Conservation (phyloP, 2,329 filamentous ascomycete species). For the Pseudonectria buxi region DNA sequence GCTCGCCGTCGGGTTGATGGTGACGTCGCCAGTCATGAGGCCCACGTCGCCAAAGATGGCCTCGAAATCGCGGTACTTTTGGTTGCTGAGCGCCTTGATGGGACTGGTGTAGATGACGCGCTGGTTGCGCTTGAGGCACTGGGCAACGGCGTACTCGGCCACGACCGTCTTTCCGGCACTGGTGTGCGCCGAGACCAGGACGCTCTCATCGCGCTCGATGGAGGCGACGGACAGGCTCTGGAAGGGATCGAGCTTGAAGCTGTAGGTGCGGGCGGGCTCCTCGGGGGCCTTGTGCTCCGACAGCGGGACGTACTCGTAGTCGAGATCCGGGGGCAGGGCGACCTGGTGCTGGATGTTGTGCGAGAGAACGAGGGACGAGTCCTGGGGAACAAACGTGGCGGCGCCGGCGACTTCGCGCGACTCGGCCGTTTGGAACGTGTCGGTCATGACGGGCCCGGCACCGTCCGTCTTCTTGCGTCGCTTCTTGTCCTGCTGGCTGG, state of each 20-base stretch:
- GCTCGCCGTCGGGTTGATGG: conserved; percentile 96
- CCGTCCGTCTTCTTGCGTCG: conserved; percentile 58
- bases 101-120: conserved; percentile 98
- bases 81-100: conserved; percentile 97
- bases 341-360: conserved; percentile 99
- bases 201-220: conserved; percentile 93
- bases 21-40: conserved; percentile 98
- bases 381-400: conserved; percentile 58
- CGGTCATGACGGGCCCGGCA: conserved; percentile 72
- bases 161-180: conserved; percentile 98
- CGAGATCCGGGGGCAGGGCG: conserved; percentile 83
- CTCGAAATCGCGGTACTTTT: conserved; percentile 95
- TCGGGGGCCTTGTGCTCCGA: conserved; percentile 88
- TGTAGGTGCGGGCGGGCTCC: conserved; percentile 75
- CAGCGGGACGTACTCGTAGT: conserved; percentile 92
- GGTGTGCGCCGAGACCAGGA: conserved; percentile 93
- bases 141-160: conserved; percentile 95
- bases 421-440: conserved; percentile 91
- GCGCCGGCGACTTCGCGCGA: conserved; percentile 83
- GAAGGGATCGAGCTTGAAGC: conserved; percentile 94
- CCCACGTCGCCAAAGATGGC: conserved; percentile 95
- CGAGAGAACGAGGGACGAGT: conserved; percentile 72
- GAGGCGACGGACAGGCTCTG: conserved; percentile 91
- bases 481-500: conserved; percentile 53
- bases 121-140: conserved; percentile 95